phyloP scores from a whole-genome alignment of 2,329 filamentous ascomycete genomes.

The Nothophoma quercina region DNA sequence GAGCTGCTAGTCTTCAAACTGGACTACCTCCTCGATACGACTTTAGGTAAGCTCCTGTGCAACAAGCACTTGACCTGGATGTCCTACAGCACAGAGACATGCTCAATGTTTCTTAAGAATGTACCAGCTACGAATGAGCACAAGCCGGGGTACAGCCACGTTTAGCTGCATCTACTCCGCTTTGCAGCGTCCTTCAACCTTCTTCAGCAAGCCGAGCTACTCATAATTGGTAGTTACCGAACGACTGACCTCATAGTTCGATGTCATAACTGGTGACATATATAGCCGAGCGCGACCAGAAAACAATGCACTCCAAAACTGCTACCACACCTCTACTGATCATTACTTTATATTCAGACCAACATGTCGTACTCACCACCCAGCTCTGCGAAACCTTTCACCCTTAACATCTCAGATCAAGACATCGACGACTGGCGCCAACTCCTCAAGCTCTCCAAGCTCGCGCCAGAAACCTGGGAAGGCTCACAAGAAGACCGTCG shows the following conservation, averaged over 20 bases:
- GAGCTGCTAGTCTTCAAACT: neutral
- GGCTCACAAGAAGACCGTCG: conserved; percentile 34
- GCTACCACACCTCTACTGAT: no score
- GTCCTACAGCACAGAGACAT: neutral
- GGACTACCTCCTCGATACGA: neutral
- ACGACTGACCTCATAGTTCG: conserved; percentile 5
- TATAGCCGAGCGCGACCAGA: no score
- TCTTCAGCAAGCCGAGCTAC: neutral
- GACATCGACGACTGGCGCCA: conserved; percentile 46
- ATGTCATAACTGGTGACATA: neutral
- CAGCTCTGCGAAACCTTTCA: conserved; percentile 41
- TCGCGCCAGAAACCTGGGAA: conserved; percentile 43
- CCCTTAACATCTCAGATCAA: conserved; percentile 42
- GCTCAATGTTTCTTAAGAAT: neutral
- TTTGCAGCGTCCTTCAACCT: neutral
- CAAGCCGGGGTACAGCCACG: neutral
- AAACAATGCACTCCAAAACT: no score
- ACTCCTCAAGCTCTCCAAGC: conserved; percentile 45
- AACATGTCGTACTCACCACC: conserved; percentile 46
- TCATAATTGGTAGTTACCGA: neutral
- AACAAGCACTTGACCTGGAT: neutral
- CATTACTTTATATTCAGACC: neutral
- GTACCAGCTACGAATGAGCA: neutral
- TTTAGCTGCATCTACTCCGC: neutral
- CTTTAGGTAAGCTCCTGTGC: neutral